Evolutionary conservation across 768 basidiomycete species (phyloP).

Genomic region (Mrakia hoshinonis): DNA sequence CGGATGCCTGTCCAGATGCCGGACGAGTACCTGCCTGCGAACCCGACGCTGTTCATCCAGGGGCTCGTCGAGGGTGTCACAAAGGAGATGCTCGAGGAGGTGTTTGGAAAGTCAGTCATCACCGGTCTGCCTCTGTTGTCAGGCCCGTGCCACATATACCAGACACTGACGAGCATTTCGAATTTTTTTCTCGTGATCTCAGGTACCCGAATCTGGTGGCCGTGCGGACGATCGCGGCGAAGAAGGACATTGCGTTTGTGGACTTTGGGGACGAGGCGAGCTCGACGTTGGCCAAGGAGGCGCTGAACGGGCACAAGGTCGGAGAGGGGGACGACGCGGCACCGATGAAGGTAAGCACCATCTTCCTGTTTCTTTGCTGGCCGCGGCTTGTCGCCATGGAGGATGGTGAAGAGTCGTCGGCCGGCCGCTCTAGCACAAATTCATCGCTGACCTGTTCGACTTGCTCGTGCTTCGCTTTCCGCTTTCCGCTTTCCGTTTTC

Average conservation of each 20-base stretch:
- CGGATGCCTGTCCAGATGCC: conserved; percentile 70
- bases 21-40: conserved; percentile 97
- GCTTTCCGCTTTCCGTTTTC: not conserved
- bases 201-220: conserved; percentile 94
- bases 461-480: not conserved
- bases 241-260: conserved; percentile 96
- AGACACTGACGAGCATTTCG: no score
- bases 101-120: conserved; percentile 75
- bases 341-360: conserved; percentile 2
- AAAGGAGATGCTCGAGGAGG: conserved; percentile 78
- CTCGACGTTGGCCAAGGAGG: conserved; percentile 85
- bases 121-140: not conserved
- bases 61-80: conserved; percentile 88
- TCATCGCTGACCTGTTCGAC: not conserved
- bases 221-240: conserved; percentile 95
- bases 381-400: not conserved
- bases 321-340: not conserved
- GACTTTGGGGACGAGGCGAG: conserved; percentile 90
- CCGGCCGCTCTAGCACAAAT: not conserved
- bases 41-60: conserved; percentile 97
- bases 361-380: not conserved
- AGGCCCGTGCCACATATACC: no score
- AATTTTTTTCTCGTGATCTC: not conserved
- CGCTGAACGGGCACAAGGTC: conserved; percentile 74
- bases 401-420: not conserved